Percentiles rank a stretch among this genome's conserved stretches.
These are phyloP conservation scores for Delonix regia DNA, from an alignment of 306 rosid genomes.

Conservation along the genomic window DNA sequence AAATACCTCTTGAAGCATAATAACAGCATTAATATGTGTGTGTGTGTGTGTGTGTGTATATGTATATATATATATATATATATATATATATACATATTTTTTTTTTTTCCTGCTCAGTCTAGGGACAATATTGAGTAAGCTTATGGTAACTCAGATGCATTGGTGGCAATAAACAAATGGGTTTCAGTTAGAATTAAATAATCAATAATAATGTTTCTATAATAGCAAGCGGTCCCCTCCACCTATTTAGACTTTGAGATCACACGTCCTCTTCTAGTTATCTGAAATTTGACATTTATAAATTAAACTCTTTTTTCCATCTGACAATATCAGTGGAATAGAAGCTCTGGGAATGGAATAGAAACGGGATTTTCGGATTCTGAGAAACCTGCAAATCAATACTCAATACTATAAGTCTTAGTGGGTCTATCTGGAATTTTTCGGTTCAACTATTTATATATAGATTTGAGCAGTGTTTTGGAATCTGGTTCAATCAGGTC, in stretches of 20 bases:
- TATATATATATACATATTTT: too few relatives aligned
- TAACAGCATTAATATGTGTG: not conserved
- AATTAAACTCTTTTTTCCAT: constrained; percentile 31
- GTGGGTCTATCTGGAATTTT: constrained; percentile 43
- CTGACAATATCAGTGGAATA: constrained; percentile 95
- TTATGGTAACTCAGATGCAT: constrained; percentile 19
- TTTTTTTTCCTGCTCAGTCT: too few relatives aligned
- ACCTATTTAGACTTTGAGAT: constrained; percentile 38
- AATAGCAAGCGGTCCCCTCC: constrained; percentile 58
- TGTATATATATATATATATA: too few relatives aligned
- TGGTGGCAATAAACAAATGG: constrained; percentile 24
- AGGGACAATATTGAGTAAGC: constrained; percentile 18
- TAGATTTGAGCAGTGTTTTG: constrained; percentile 52
- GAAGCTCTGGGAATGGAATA: constrained; percentile 99
- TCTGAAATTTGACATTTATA: constrained; percentile 43
- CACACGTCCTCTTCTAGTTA: constrained; percentile 56
- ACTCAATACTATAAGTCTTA: constrained; percentile 45
- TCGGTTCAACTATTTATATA: constrained; percentile 29
- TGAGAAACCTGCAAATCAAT: constrained; percentile 53
- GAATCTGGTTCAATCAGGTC: constrained; percentile 60
- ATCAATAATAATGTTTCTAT: not conserved
- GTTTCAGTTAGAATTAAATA: not conserved
- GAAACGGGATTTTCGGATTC: constrained; percentile 93
- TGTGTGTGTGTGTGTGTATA: too few relatives aligned
- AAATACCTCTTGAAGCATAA: not conserved